Percentiles rank a stretch among this genome's conserved stretches.
These are phyloP conservation scores for Penicillium psychrofluorescens DNA, from an alignment of 495 filamentous ascomycete genomes.

Conservation along the genomic window DNA sequence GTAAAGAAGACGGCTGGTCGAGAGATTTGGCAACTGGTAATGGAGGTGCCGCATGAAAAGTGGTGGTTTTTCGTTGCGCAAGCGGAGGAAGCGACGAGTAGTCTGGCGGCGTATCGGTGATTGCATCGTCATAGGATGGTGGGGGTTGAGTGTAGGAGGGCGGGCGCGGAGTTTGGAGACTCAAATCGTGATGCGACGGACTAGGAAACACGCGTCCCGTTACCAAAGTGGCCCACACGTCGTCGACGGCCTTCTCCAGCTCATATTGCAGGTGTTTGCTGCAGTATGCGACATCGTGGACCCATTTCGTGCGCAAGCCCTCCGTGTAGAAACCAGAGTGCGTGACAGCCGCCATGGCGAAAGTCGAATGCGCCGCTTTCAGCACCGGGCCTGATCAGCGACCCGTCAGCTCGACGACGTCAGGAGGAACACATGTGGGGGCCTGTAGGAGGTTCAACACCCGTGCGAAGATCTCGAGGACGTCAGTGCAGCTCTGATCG, in stretches of 20 bases:
- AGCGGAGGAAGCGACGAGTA: constrained; percentile 26
- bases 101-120: constrained; percentile 35
- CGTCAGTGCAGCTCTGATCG: too few relatives aligned
- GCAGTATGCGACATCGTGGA: constrained; percentile 1
- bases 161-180: constrained; percentile 7
- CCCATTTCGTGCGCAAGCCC: neutral
- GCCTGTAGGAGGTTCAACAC: neutral
- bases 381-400: constrained; percentile 7
- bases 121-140: constrained; percentile 37
- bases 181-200: constrained; percentile 1
- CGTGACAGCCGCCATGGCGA: constrained; percentile 11
- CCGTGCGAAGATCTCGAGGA: too few relatives aligned
- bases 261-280: neutral
- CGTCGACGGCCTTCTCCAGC: constrained; percentile 5
- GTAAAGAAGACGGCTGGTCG: constrained; percentile 27
- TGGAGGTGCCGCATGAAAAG: constrained; percentile 6
- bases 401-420: constrained; percentile 4
- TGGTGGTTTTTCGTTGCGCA: constrained; percentile 15
- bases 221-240: constrained; percentile 8
- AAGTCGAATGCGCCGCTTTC: constrained; percentile 9
- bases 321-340: neutral
- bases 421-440: constrained; percentile 13
- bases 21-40: constrained; percentile 23
- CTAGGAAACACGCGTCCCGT: neutral
- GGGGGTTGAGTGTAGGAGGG: constrained; percentile 24